Evolutionary conservation across 768 basidiomycete species (phyloP).

Genomic region (Daedaleopsis nitida): DNA sequence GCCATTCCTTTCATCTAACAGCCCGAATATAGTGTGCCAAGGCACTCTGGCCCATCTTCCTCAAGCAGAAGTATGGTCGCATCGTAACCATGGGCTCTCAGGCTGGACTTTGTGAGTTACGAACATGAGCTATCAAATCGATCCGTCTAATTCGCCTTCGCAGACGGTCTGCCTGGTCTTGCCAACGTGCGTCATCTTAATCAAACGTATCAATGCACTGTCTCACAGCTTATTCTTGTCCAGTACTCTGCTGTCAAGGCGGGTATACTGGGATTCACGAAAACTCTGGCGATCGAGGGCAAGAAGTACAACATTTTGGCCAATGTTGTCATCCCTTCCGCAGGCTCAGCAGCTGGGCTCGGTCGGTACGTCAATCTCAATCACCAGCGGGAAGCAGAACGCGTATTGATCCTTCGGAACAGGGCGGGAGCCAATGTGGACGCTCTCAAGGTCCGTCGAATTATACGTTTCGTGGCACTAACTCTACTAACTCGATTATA

Average conservation of each 20-base stretch:
- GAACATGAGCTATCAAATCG: neutral
- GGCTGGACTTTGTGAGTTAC: constrained; percentile 83
- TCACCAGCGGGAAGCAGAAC: neutral
- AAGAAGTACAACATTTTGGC: constrained; percentile 87
- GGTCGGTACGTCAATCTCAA: neutral
- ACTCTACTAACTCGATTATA: constrained; percentile 28
- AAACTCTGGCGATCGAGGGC: constrained; percentile 89
- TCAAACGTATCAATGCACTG: constrained; percentile 1
- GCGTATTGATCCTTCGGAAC: neutral
- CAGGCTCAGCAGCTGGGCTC: constrained; percentile 56
- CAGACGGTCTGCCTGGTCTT: constrained; percentile 95
- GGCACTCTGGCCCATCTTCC: constrained; percentile 96
- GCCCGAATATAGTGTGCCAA: constrained; percentile 68
- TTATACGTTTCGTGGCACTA: neutral
- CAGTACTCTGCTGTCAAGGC: constrained; percentile 93
- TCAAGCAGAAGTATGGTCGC: constrained; percentile 94
- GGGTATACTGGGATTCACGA: constrained; percentile 88
- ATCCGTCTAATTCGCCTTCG: neutral
- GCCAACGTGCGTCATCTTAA: constrained; percentile 60
- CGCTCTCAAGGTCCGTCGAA: constrained; percentile 69
- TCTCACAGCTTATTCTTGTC: constrained; percentile 4
- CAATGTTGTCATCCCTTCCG: constrained; percentile 85
- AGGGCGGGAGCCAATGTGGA: constrained; percentile 62
- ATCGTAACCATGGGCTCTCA: constrained; percentile 94
- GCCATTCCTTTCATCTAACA: neutral